A percentile compares a stretch with the other conserved stretches of the same genome.
Evolutionary conservation across 2,329 filamentous ascomycete genomes (phyloP).

Genomic region (Coccinonectria pachysandricola): DNA sequence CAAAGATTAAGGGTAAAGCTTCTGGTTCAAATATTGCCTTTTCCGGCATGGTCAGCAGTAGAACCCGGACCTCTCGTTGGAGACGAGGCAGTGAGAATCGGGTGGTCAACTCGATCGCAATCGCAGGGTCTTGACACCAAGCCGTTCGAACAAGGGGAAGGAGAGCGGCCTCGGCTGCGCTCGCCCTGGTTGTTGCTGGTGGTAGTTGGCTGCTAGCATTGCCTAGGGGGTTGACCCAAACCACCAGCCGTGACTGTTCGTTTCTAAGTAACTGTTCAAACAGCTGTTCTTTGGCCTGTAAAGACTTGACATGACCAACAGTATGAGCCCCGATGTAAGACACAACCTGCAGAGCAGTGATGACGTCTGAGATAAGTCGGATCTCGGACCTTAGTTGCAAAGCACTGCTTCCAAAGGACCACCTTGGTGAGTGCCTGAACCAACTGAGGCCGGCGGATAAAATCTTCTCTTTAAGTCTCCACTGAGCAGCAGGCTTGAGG

Average conservation of each 20-base stretch:
- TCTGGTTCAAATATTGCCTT: slow-evolving; percentile 74
- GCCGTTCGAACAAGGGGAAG: slow-evolving; percentile 64
- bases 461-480: slow-evolving; percentile 81
- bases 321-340: slow-evolving; percentile 45
- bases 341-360: slow-evolving; percentile 53
- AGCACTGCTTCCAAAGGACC: slow-evolving; percentile 93
- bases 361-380: slow-evolving; percentile 67
- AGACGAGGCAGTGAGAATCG: slow-evolving; percentile 71
- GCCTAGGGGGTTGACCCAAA: slow-evolving; percentile 81
- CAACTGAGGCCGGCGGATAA: slow-evolving; percentile 78
- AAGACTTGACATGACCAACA: slow-evolving; percentile 48
- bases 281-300: slow-evolving; percentile 75
- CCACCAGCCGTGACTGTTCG: slow-evolving; percentile 70
- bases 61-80: slow-evolving; percentile 63
- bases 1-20: slow-evolving; percentile 73
- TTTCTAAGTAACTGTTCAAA: slow-evolving; percentile 70
- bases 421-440: slow-evolving; percentile 75
- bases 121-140: slow-evolving; percentile 73
- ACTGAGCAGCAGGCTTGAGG: slow-evolving; percentile 53
- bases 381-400: slow-evolving; percentile 91
- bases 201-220: slow-evolving; percentile 35
- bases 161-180: slow-evolving; percentile 35
- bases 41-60: slow-evolving; percentile 74
- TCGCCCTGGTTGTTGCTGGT: slow-evolving; percentile 30
- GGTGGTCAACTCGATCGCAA: slow-evolving; percentile 76